phyloP scores from a whole-genome alignment of 163 green algal genomes.

The Smithsoniella earleae region DNA sequence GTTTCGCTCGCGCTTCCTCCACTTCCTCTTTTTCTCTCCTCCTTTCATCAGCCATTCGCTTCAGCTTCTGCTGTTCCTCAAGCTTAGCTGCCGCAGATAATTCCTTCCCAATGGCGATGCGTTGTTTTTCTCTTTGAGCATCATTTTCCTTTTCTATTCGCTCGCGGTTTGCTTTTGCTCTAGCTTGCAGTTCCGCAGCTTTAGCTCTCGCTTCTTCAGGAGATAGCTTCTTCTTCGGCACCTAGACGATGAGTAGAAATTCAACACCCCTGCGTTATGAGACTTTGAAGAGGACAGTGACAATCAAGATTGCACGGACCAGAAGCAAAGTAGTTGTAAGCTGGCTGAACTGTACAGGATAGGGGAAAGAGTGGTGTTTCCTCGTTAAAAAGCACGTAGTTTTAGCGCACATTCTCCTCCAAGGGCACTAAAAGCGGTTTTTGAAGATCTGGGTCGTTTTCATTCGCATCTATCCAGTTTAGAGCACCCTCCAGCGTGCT shows the following conservation, averaged over 20 bases:
- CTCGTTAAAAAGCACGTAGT: background rate
- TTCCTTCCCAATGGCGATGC: constrained; percentile 75
- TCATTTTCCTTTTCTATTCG: constrained; percentile 75
- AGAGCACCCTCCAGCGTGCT: constrained; percentile 56
- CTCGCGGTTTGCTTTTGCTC: constrained; percentile 57
- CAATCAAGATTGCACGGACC: too few relatives aligned
- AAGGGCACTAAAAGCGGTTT: constrained; percentile 62
- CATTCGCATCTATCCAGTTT: constrained; percentile 65
- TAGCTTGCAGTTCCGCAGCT: constrained; percentile 13
- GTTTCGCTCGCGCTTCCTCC: constrained; percentile 58
- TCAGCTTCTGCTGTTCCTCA: constrained; percentile 50
- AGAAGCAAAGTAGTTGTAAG: too few relatives aligned
- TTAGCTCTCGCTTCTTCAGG: constrained; percentile 66
- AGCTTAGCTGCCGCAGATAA: constrained; percentile 52
- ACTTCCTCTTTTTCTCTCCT: constrained; percentile 82
- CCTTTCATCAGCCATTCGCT: constrained; percentile 60
- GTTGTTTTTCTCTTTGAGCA: constrained; percentile 57
- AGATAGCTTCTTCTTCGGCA: constrained; percentile 57
- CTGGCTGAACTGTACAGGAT: background rate
- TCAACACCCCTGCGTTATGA: too few relatives aligned
- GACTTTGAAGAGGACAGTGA: too few relatives aligned
- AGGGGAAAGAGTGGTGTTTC: background rate
- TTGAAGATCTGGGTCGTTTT: constrained; percentile 61
- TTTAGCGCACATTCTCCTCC: constrained; percentile 32
- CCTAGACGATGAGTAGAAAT: background rate